Percentiles rank a stretch among this genome's conserved stretches.
phyloP scores from a whole-genome alignment of 495 filamentous ascomycete genomes.

The Chaetomium tenue region DNA sequence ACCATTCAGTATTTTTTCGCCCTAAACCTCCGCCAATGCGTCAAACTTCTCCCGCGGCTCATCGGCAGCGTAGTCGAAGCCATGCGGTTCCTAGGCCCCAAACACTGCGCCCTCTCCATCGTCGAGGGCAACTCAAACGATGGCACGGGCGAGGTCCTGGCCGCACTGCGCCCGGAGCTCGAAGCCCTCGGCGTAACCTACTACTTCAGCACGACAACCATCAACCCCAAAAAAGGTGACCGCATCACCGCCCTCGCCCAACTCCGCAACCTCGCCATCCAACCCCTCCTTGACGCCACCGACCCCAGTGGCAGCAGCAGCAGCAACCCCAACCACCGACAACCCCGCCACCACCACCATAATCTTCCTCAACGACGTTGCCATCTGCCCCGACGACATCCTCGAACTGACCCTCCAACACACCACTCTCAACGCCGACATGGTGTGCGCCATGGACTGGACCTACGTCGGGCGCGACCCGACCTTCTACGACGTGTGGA shows the following conservation, averaged over 20 bases:
- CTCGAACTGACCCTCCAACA: constrained; percentile 53
- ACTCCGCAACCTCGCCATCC: constrained; percentile 48
- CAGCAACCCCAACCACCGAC: not conserved
- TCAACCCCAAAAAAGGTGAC: constrained; percentile 38
- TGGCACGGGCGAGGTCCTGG: constrained; percentile 51
- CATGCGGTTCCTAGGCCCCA: constrained; percentile 49
- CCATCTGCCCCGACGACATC: constrained; percentile 52
- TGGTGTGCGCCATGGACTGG: constrained; percentile 58
- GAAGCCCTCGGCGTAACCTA: constrained; percentile 38
- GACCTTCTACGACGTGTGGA: constrained; percentile 54
- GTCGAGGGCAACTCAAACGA: constrained; percentile 52
- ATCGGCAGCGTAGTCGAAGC: constrained; percentile 47
- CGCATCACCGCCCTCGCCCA: constrained; percentile 45
- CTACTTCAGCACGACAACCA: constrained; percentile 38
- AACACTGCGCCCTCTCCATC: constrained; percentile 50
- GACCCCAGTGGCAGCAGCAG: constrained; percentile 4
- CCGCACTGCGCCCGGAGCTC: constrained; percentile 35
- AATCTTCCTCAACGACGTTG: constrained; percentile 53
- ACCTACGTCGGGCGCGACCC: constrained; percentile 37
- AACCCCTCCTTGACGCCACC: constrained; percentile 32
- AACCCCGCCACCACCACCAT: constrained; percentile 39
- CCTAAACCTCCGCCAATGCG: constrained; percentile 46
- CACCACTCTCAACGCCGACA: constrained; percentile 44
- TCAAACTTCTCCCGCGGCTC: constrained; percentile 46
- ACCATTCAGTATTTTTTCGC: constrained; percentile 53